Evolutionary conservation across 1,139 yeast genomes (phyloP), one percentile per base, ranked within the genome.

Genomic region (Pichia sp.): DNA sequence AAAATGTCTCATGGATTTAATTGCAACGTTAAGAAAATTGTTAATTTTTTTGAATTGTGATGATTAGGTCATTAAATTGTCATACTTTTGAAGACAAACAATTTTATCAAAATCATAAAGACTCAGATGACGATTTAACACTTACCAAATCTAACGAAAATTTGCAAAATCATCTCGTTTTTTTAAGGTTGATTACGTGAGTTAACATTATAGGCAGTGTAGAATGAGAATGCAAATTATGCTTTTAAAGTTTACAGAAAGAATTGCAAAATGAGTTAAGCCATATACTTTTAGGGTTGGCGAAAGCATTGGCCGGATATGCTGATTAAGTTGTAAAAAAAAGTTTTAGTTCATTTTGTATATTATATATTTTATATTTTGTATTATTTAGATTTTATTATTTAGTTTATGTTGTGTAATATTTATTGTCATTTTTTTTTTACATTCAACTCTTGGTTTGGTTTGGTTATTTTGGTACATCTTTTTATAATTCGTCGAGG

Each of bases 221-320:
- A 51, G 43, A 30, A 33, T 33, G 47, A 46, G 11, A 50, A 46
- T 18, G 38, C 38, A 1, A 51, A 50, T 23, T 50, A 47, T 26
- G 55, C 53, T 31, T 56, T 18, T 37, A 47, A 7, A 46, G 46
- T 13, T 42, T 58, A 31, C 56, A 52, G 35, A 53, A 49, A 37
- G 52, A 54, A 21, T 41, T 59, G 27, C 54, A 52, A 37, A 57
- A 58, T 44, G 59, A 55, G 16, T 42, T 60, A 22, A 52, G 56
- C 34, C 55, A 59, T 34, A 47, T 43, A 31, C 49, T 58, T 25
- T 43, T 59, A 6, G 45, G 47, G 31, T 36, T 59, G 31, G 55
- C 56, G 3, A 54, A 50, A 47, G 48, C 49, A 28, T 40, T 57
- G 22, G 54, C 49, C 11, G 63, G 63, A 8, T 58, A 59, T 36